Base-by-base conservation (phyloP, 805 yeast species). In the Jamesozyma lodderae region DNA sequence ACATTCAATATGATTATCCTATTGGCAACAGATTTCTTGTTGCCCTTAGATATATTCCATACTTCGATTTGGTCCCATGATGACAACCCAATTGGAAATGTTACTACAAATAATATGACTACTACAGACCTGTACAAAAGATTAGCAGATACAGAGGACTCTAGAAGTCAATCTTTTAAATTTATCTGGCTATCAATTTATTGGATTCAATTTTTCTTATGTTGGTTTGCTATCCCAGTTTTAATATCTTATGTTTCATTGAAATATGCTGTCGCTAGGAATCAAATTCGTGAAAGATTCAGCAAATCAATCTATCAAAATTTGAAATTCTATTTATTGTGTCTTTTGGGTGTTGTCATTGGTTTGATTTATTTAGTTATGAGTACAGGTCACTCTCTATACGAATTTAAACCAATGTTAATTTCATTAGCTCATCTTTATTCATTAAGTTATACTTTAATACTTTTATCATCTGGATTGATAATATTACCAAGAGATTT, bases 221-320 rank as follows among this genome's bases (percentile, higher is more conserved):
- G 61, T 35, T 59, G 63, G 63, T 45, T 56, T 22, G 35, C 53
- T 18, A 42, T 59, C 10, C 63, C 63, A 5, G 52, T 56, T 3
- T 35, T 53, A 35, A 55, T 59, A 17, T 56, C 62, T n/a, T 59
- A 53, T 35, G 33, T 52, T 25, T 41, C 48, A 6, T 38, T 56
- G 33, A 55, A 53, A 36, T 59, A 55, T 41, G 44, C 50, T 3
- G 43, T 45, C 15, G 44, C 55, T 6, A 28, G 41, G 11, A 35
- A 35, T n/a, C 40, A 43, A n/a, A 31, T 44, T 6, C 32, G 40
- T 35, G 38, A 43, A 27, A 49, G 57, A 19, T 25, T 54, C 10
- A 35, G 36, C 4, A 42, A 41, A 21, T 55, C 63, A 3, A 30
- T 59, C 6, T 41, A 37, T 11, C 49, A 45, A 23, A 59, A 59